Evolutionary conservation across 352 stramenopile species (phyloP).

Genomic region (Halophytophthora polymorphica): DNA sequence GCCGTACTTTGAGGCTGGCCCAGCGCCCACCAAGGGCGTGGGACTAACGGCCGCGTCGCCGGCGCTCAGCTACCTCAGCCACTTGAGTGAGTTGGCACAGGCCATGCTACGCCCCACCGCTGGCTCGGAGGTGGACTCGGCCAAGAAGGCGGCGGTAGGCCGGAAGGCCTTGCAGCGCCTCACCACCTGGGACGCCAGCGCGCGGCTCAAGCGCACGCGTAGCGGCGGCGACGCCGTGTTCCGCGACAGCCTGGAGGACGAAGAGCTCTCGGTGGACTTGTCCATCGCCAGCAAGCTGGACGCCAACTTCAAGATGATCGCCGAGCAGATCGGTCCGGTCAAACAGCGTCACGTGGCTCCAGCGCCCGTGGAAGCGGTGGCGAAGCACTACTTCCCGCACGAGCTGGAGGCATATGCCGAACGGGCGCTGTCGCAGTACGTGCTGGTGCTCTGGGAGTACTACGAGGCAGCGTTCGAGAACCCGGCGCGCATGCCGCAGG

Average conservation of each 20-base stretch:
- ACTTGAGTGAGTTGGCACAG: slow-evolving; percentile 71
- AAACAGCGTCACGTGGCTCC: slow-evolving; percentile 4
- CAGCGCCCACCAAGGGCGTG: slow-evolving; percentile 11
- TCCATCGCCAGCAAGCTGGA: slow-evolving; percentile 82
- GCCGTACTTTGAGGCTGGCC: slow-evolving; percentile 55
- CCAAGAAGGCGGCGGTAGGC: slow-evolving; percentile 44
- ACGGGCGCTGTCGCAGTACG: slow-evolving; percentile 69
- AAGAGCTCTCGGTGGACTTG: slow-evolving; percentile 80
- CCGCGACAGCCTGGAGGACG: slow-evolving; percentile 67
- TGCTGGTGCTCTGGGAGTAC: slow-evolving; percentile 79
- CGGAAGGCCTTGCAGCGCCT: slow-evolving; percentile 54
- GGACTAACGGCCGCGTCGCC: slow-evolving; percentile 26
- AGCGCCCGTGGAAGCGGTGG: slow-evolving; percentile 3
- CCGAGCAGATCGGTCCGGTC: slow-evolving; percentile 56
- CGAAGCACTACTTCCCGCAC: slow-evolving; percentile 52
- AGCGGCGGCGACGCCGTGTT: slow-evolving; percentile 57
- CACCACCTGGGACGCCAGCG: slow-evolving; percentile 64
- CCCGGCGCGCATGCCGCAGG: slow-evolving; percentile 37
- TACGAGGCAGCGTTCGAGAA: slow-evolving; percentile 70
- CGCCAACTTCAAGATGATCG: slow-evolving; percentile 84
- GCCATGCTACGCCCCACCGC: slow-evolving; percentile 48
- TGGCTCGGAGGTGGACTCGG: slow-evolving; percentile 31
- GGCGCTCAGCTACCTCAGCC: slow-evolving; percentile 60
- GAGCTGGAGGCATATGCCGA: slow-evolving; percentile 75
- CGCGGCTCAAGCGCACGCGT: slow-evolving; percentile 37